Percentiles rank a stretch among this genome's conserved stretches.
These are phyloP conservation scores for Aspergillus ostianus DNA, from an alignment of 495 filamentous ascomycete species.

Conservation along the genomic window DNA sequence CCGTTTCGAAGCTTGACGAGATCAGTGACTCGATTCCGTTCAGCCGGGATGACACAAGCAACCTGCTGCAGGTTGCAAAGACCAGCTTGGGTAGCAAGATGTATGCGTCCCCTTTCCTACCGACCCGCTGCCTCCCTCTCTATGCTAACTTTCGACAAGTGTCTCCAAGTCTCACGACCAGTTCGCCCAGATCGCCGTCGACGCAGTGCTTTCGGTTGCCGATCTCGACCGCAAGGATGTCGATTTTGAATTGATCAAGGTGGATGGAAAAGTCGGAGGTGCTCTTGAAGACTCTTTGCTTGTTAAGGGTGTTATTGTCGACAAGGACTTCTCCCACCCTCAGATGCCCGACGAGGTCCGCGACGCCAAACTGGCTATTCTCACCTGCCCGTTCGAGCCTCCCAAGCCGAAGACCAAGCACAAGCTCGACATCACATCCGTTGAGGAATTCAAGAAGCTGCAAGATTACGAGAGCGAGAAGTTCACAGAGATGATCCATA, in stretches of 20 bases:
- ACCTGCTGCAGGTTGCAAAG: conserved; percentile 89
- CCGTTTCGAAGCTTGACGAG: conserved; percentile 82
- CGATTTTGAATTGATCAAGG: conserved; percentile 98
- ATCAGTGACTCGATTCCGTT: conserved; percentile 93
- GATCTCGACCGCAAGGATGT: conserved; percentile 96
- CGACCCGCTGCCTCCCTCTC: background rate
- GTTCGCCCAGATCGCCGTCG: conserved; percentile 94
- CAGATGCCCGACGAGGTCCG: conserved; percentile 95
- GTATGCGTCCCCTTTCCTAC: conserved; percentile 28
- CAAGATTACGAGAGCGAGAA: conserved; percentile 94
- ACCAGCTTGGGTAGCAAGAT: conserved; percentile 99
- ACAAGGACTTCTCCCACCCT: conserved; percentile 99
- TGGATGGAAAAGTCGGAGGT: conserved; percentile 96
- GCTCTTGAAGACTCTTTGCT: conserved; percentile 91
- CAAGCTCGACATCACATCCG: conserved; percentile 95
- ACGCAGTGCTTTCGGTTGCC: conserved; percentile 94
- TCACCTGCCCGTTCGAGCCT: conserved; percentile 99
- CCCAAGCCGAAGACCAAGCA: conserved; percentile 99
- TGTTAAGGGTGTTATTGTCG: conserved; percentile 95
- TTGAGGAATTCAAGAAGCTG: conserved; percentile 96
- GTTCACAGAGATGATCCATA: conserved; percentile 97
- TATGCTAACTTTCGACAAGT: conserved; percentile 37
- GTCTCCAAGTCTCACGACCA: conserved; percentile 98
- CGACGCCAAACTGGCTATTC: conserved; percentile 94
- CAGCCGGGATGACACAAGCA: conserved; percentile 68